Base-by-base conservation (phyloP, 495 filamentous ascomycete genomes). In the Viridothelium virens region DNA sequence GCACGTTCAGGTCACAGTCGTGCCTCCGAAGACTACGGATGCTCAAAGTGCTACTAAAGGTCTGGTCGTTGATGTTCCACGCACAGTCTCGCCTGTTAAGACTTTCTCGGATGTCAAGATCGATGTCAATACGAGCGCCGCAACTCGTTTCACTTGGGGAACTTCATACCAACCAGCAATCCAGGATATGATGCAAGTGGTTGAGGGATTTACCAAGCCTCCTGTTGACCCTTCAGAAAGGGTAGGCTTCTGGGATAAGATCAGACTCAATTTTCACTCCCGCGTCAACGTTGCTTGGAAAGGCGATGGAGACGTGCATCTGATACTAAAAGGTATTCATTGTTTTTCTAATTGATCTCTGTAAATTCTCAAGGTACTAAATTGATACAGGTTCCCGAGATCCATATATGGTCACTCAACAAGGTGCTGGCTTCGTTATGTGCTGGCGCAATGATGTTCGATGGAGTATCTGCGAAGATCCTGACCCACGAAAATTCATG, bases 161-260 rank as follows among this genome's bases (percentile, higher is more conserved):
- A 90, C 92, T 65, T 96, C 94, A 0, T 97, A 97, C 73, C 94
- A 99, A 68, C 94, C 94, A 36, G 95, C 92, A 11, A 97, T 99
- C 64, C 94, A 99, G 76, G 94, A 99, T 72, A 96, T 97, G 90
- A 99, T 99, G 94, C 96, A 97, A 86, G 91, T 95, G 34, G 91
- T 99, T 66, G 94, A 99, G 79, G 89, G 89, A 0, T 96, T 99
- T 77, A 96, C 92, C 10, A 99, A 97, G 70, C 90, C 91, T 3
- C 91, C 95, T 69, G 80, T 96, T 47, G 94, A 97, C 76, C 89
- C 90, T 4, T 97, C 93, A 0, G 94, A 99, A 48, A 84, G 90
- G 53, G 90, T 91, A 61, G 94, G 94, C 7, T 99, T 99, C 79
- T 99, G 94, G 94, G 94, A 99, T 75, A 99, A 99, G 81, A 96